Conservation (phyloP, 331 rosid genomes). For the Cydonia oblonga region DNA sequence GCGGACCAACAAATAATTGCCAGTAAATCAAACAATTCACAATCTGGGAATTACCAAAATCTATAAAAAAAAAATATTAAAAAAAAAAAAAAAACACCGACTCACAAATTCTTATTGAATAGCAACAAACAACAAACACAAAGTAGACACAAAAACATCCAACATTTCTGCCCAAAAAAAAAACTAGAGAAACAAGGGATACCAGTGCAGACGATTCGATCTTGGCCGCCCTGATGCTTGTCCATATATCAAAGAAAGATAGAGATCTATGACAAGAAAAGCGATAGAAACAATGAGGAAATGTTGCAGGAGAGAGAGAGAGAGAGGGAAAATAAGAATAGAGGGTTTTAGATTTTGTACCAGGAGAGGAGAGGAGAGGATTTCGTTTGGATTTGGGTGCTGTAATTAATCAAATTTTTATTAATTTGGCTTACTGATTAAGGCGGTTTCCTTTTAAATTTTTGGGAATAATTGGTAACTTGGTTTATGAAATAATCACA, state of each 20-base stretch:
- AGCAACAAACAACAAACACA: neutral
- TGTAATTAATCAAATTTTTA: neutral
- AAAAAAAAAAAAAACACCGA: neutral
- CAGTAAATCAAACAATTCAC: neutral
- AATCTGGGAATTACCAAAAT: neutral
- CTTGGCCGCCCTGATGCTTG: constrained; percentile 25
- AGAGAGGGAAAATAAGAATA: neutral
- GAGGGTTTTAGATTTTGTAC: constrained; percentile 16
- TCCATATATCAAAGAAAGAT: constrained; percentile 21
- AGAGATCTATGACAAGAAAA: constrained; percentile 19
- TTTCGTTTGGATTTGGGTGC: neutral
- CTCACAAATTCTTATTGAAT: neutral
- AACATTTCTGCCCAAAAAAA: neutral
- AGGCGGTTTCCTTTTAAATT: constrained; percentile 2
- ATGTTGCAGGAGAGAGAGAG: neutral
- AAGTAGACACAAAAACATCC: neutral
- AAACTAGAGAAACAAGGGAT: neutral
- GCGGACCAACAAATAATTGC: neutral
- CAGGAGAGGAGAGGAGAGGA: neutral
- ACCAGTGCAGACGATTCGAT: constrained; percentile 37
- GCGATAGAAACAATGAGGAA: no score
- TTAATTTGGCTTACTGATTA: neutral
- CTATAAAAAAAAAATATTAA: neutral
- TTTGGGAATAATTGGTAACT: neutral
- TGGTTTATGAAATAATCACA: neutral